phyloP scores from a whole-genome alignment of 2,329 filamentous ascomycete species.

The Aspergillus novofumigatus region DNA sequence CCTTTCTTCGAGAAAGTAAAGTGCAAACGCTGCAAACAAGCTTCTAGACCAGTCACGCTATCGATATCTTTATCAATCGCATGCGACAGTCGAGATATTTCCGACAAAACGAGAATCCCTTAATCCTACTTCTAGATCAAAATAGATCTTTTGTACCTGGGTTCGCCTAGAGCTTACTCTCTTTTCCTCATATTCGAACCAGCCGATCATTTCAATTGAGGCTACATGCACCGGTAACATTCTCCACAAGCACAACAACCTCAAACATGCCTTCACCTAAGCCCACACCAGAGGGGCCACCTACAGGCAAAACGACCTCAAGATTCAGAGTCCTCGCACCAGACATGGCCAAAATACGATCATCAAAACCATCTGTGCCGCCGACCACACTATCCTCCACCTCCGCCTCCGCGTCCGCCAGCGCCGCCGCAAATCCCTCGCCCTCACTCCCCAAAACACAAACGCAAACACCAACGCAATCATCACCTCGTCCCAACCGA shows the following conservation, averaged over 20 bases:
- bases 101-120: not conserved
- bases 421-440: not conserved
- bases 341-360: constrained; percentile 14
- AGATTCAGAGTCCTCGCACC: constrained; percentile 19
- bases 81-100: not conserved
- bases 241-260: not conserved
- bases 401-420: constrained; percentile 1
- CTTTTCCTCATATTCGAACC: constrained; percentile 7
- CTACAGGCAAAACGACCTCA: constrained; percentile 1
- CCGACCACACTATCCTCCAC: constrained; percentile 1
- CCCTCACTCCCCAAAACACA: constrained; percentile 1
- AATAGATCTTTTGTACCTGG: not conserved
- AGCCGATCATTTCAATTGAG: constrained; percentile 3
- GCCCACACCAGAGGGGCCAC: not conserved
- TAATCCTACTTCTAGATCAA: not conserved
- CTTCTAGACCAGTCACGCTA: not conserved
- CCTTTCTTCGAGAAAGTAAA: not conserved
- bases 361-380: not conserved
- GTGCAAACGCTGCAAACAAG: constrained; percentile 18
- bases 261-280: constrained; percentile 6
- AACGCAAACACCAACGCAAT: not conserved
- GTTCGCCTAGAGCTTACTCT: not conserved
- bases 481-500: constrained; percentile 9
- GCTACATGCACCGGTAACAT: not conserved
- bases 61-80: not conserved